Evolutionary conservation across 2,329 filamentous ascomycete species (phyloP), one percentile per base, ranked within the genome.

Genomic region (Phyllosticta citrichinensis): DNA sequence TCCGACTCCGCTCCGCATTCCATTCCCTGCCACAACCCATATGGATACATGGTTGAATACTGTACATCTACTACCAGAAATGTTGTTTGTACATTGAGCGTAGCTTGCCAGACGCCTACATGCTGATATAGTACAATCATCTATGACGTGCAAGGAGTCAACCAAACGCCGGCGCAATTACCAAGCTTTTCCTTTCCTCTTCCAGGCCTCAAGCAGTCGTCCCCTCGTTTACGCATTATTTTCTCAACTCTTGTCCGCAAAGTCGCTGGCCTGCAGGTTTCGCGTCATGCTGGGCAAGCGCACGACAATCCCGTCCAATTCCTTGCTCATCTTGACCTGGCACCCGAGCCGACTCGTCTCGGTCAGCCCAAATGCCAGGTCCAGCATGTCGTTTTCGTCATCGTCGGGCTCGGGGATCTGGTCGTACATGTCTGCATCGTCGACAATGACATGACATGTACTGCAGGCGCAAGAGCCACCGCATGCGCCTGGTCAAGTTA

Each of bases 241-340:
- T 17, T 5, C 8, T 58, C 50, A 56, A 64, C 63, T 65, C 65
- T 75, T 76, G 61, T 72, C 71, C 30, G 68, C 72, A 64, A 99
- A 99, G 76, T 99, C 94, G 74, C 90, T 96, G 14, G 91, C 90
- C 77, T 99, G 94, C 76, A 99, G 70, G 71, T 99, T 99, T 73
- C 94, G 83, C 65, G 94, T 97, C 91, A 97, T 97, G 47, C 85
- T 86, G 12, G 94, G 94, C 69, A 99, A 76, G 74, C 84, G 88
- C 33, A 99, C 91, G 54, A 85, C 84, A 68, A 99, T 65, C 0
- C 94, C 94, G 71, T 97, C 89, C 65, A 97, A 76, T 66, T 95
- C 91, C 75, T 91, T 91, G 63, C 80, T 88, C 93, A 99, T 97
- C 71, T 84, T 81, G 25, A 99, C 89, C 78, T 97, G 92, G 73